Conservation (phyloP, 108 stramenopile species). For the Cyclotella kingstonii region DNA sequence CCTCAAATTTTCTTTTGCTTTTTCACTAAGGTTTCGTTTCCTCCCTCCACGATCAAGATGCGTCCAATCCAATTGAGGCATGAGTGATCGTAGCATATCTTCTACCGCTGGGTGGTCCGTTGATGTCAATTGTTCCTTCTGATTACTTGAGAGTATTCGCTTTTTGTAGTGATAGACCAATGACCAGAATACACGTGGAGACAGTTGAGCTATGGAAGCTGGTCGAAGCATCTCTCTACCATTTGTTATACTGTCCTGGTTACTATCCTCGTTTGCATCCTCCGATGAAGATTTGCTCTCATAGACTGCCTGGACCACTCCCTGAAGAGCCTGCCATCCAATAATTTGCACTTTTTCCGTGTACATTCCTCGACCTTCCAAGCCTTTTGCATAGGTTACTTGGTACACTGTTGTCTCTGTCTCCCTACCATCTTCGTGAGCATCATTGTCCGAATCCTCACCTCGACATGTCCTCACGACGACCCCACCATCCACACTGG, state of each 20-base stretch:
- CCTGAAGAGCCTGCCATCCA: constrained; percentile 56
- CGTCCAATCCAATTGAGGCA: constrained; percentile 78
- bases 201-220: constrained; percentile 64
- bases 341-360: constrained; percentile 72
- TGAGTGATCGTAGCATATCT: constrained; percentile 45
- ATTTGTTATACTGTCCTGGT: constrained; percentile 24
- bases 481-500: constrained; percentile 22
- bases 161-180: constrained; percentile 47
- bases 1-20: constrained; percentile 78
- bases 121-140: constrained; percentile 2
- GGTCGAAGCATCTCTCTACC: constrained; percentile 68
- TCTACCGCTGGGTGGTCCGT: constrained; percentile 32
- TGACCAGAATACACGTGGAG: constrained; percentile 77
- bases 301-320: constrained; percentile 63
- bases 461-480: constrained; percentile 26
- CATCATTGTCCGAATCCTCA: constrained; percentile 1
- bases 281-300: constrained; percentile 4
- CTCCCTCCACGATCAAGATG: constrained; percentile 75
- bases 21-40: constrained; percentile 62
- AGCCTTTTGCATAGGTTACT: constrained; percentile 61
- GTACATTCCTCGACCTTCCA: constrained; percentile 66
- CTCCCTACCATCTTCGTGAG: neutral
- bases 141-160: no score
- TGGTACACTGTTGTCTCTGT: constrained; percentile 31
- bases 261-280: constrained; percentile 18